Base-by-base conservation (phyloP, 1,284 basidiomycete species). In the Calocybe gambosa region DNA sequence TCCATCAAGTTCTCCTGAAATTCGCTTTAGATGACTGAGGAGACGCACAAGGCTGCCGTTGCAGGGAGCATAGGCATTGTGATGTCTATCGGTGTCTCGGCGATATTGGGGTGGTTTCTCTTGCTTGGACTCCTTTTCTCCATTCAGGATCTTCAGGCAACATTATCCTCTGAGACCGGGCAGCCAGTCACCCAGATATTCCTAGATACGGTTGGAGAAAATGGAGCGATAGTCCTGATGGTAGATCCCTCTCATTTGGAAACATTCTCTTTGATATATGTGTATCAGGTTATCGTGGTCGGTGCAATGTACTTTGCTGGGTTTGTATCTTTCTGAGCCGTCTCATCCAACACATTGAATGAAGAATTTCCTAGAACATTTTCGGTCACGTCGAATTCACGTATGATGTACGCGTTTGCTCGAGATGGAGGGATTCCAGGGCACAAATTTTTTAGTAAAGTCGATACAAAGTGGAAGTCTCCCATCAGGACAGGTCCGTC, bases 351-450 rank as follows among this genome's bases (percentile, higher is more conserved):
- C n/a, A n/a, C n/a, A n/a, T n/a, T n/a, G n/a, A n/a, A n/a, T n/a
- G n/a, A n/a, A n/a, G n/a, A n/a, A n/a, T n/a, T n/a, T n/a, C n/a
- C n/a, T 36, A 55, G 78, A 29, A 82, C 78, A 1, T 89, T 88
- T 64, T 86, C 83, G 0, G 64, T 89, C 34, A 87, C 85, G 0
- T 81, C 80, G 0, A 89, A 89, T 58, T 84, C 80, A 2, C 74
- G 86, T 1, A 88, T 88, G 85, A 85, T 85, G 80, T 88, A 81
- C 58, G 81, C 84, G 0, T 88, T 87, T 59, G 70, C 80, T 3
- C 73, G 83, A 26, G 82, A 85, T 56, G 79, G 80, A 2, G 82
- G 75, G n/a, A 73, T 87, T 19, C 83, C 84, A 0, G 80, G 80
- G 5, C 76, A 78, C 49, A 70, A 60, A 33, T 85, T 82, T 63